Base-by-base conservation (phyloP, 225 moss, liverwort and hornwort species). In the Anthoceros angustus region DNA sequence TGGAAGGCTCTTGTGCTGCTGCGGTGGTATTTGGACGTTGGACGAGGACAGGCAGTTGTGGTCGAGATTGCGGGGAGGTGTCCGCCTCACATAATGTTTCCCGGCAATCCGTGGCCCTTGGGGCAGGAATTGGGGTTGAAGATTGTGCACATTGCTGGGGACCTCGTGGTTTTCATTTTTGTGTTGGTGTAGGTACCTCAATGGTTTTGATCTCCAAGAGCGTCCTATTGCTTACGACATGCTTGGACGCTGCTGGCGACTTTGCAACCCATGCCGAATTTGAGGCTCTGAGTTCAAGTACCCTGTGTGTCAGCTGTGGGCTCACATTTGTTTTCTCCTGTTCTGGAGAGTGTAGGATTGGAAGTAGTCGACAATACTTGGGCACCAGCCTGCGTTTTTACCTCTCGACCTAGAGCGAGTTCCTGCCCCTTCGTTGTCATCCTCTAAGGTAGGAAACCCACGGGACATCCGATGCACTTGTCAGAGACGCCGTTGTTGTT, bases 1-100 rank as follows among this genome's bases (percentile, higher is more conserved):
- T 50, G 49, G 49, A 50, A 50, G 49, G 49, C 49, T 50, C 16
- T 50, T 50, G 49, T 50, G 49, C 10, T 50, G 49, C 49, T 16
- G 49, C 14, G 49, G 10, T 50, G 49, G 49, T 50, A 50, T 50
- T 50, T 50, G 49, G 49, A 50, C 20, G 49, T 50, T 50, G 49
- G 49, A 50, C 49, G 49, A 50, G 15, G 49, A 14, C 20, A 50
- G 7, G 49, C 5, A 50, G 49, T 14, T 7, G 49, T 50, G 49
- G 14, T 50, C 20, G 8, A 8, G 5, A 11, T 50, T 16, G 49
- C 10, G 10, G 49, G 20, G 6, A 50, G 10, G 49, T 50, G 49
- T 20, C 49, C 49, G 49, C 49, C 49, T 50, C 16, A 50, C 15
- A 11, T 50, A 50, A 14, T 50, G 49, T 20, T 20, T 5, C 49